Conservation (phyloP, 371 early-diverging fungal genomes). For the Mortierella sp. region DNA sequence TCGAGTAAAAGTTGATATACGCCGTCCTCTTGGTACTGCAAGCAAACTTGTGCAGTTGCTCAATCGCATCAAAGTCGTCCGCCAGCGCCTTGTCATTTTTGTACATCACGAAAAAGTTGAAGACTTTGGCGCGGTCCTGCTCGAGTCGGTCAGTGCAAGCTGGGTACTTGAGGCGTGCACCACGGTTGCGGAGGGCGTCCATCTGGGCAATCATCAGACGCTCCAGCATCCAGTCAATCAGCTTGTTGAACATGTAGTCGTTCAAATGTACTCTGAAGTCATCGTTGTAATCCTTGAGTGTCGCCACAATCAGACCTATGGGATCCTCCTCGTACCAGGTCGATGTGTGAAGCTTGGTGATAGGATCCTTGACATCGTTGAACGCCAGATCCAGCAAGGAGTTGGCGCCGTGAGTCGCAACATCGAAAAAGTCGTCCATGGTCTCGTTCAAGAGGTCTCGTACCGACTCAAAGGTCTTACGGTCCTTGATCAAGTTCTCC, state of each 20-base stretch:
- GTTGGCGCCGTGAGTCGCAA: slow-evolving; percentile 80
- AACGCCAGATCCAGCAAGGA: slow-evolving; percentile 88
- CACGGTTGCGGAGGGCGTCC: slow-evolving; percentile 86
- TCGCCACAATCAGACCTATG: slow-evolving; percentile 87
- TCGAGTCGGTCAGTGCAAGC: slow-evolving; percentile 74
- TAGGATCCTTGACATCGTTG: slow-evolving; percentile 82
- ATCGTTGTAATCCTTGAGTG: slow-evolving; percentile 90
- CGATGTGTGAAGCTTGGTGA: slow-evolving; percentile 79
- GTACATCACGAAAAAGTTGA: slow-evolving; percentile 78
- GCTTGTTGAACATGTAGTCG: slow-evolving; percentile 87
- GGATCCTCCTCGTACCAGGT: slow-evolving; percentile 93
- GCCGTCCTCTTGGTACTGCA: slow-evolving; percentile 76
- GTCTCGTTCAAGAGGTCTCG: slow-evolving; percentile 70
- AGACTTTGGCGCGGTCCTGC: slow-evolving; percentile 72
- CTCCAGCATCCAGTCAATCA: slow-evolving; percentile 89
- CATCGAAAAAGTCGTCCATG: slow-evolving; percentile 87
- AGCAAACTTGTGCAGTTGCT: slow-evolving; percentile 79
- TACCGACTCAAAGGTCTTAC: slow-evolving; percentile 58
- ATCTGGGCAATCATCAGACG: slow-evolving; percentile 85
- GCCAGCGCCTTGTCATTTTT: slow-evolving; percentile 75
- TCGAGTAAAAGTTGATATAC: slow-evolving; percentile 82
- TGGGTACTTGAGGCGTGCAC: slow-evolving; percentile 80
- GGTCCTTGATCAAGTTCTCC: slow-evolving; percentile 41
- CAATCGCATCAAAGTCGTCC: slow-evolving; percentile 81
- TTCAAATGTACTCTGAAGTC: slow-evolving; percentile 89